Conservation (phyloP, 768 basidiomycete genomes). For the Pleurotus tuoliensis region DNA sequence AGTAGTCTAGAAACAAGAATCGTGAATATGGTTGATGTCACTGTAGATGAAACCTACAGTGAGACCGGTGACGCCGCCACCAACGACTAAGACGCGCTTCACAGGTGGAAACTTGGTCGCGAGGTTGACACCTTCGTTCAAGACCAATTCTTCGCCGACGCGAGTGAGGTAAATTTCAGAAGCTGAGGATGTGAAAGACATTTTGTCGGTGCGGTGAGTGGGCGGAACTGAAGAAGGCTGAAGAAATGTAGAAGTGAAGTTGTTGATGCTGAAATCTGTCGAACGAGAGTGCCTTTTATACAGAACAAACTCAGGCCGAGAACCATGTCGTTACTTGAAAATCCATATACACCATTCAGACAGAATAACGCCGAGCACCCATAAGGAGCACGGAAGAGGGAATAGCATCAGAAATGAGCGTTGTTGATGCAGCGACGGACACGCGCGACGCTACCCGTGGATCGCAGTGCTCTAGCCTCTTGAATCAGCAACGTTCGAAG, state of each 20-base stretch:
- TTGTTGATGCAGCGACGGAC: background rate
- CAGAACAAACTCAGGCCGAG: background rate
- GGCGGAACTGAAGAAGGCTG: background rate
- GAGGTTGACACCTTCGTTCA: slow-evolving; percentile 7
- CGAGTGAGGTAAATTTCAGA: slow-evolving; percentile 3
- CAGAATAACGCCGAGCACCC: background rate
- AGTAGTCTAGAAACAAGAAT: slow-evolving; percentile 13
- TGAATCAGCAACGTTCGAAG: background rate
- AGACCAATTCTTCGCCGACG: background rate
- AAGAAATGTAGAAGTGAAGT: background rate
- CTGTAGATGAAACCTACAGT: slow-evolving; percentile 1
- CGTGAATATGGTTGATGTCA: background rate
- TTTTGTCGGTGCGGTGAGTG: background rate
- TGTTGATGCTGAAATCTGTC: background rate
- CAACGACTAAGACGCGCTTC: slow-evolving; percentile 10
- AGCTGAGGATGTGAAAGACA: background rate
- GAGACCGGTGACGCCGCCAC: slow-evolving; percentile 12
- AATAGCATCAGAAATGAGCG: background rate
- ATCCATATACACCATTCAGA: background rate
- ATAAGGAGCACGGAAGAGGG: background rate
- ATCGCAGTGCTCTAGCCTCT: background rate
- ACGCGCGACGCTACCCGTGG: background rate
- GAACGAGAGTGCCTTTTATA: background rate
- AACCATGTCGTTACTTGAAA: background rate
- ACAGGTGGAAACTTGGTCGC: background rate